Percentiles rank a stretch among this genome's conserved stretches.
Evolutionary conservation across 2,329 filamentous ascomycete species (phyloP).

Genomic region (Colletotrichum neosansevieriae): DNA sequence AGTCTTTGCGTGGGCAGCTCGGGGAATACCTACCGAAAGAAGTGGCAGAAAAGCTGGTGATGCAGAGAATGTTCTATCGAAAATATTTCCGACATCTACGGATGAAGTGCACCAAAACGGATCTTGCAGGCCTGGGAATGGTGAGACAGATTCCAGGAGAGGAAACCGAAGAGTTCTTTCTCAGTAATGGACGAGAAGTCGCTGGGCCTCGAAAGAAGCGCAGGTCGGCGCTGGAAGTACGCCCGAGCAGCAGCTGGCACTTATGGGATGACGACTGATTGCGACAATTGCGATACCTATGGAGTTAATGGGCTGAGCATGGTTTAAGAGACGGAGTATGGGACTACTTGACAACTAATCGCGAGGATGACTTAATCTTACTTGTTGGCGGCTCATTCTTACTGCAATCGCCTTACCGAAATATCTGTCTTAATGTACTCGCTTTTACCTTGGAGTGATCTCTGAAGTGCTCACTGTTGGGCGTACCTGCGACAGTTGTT

Average conservation of each 20-base stretch:
- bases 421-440: too few relatives aligned
- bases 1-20: conserved; percentile 25
- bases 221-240: conserved; percentile 22
- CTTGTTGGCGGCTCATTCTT: too few relatives aligned
- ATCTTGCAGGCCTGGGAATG: conserved; percentile 37
- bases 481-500: too few relatives aligned
- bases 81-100: conserved; percentile 38
- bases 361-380: too few relatives aligned
- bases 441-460: too few relatives aligned
- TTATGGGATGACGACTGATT: conserved; percentile 36
- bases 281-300: not conserved
- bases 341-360: too few relatives aligned
- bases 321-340: too few relatives aligned
- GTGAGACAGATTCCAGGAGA: conserved; percentile 30
- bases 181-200: conserved; percentile 37
- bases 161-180: conserved; percentile 37
- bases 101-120: conserved; percentile 40
- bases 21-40: conserved; percentile 25
- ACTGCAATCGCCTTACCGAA: too few relatives aligned
- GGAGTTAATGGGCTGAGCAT: too few relatives aligned
- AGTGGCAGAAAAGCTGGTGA: conserved; percentile 28
- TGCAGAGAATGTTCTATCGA: conserved; percentile 40
- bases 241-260: conserved; percentile 36
- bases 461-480: too few relatives aligned
- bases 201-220: conserved; percentile 27